Percentiles rank a stretch among this genome's conserved stretches.
These are phyloP conservation scores for Pichia sp. DNA, from an alignment of 1,139 yeast species.

Conservation along the genomic window DNA sequence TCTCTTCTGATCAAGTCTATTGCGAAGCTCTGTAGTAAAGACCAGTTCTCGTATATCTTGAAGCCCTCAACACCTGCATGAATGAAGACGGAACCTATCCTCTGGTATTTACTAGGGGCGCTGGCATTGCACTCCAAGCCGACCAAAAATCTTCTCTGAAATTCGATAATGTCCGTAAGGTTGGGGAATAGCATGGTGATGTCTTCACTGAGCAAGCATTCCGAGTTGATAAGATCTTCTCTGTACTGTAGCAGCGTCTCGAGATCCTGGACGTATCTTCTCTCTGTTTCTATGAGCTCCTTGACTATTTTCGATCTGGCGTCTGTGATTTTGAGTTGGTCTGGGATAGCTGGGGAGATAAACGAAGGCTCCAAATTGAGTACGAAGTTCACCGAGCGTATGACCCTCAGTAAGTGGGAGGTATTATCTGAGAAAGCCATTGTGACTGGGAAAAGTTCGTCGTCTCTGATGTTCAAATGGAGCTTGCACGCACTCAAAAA, in stretches of 20 bases:
- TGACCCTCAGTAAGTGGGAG: slow-evolving; percentile 67
- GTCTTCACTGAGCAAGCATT: slow-evolving; percentile 72
- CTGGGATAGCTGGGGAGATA: slow-evolving; percentile 25
- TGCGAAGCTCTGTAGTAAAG: slow-evolving; percentile 79
- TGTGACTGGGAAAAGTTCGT: slow-evolving; percentile 82
- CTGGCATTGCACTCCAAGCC: slow-evolving; percentile 86
- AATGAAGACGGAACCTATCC: slow-evolving; percentile 83
- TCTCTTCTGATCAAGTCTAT: slow-evolving; percentile 72
- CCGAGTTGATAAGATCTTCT: slow-evolving; percentile 60
- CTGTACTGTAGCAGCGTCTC: slow-evolving; percentile 69
- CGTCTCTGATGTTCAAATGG: slow-evolving; percentile 71
- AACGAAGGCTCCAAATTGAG: slow-evolving; percentile 48
- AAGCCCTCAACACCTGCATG: slow-evolving; percentile 77
- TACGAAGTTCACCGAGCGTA: slow-evolving; percentile 63
- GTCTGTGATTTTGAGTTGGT: slow-evolving; percentile 38
- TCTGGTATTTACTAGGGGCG: slow-evolving; percentile 69
- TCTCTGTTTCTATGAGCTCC: slow-evolving; percentile 83
- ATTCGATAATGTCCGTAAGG: slow-evolving; percentile 76
- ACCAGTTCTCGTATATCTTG: slow-evolving; percentile 88
- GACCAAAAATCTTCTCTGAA: slow-evolving; percentile 82
- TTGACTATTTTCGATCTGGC: slow-evolving; percentile 72
- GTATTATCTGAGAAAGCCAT: slow-evolving; percentile 84
- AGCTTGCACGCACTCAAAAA: slow-evolving; percentile 84
- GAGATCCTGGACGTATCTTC: slow-evolving; percentile 87
- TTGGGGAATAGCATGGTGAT: slow-evolving; percentile 82